phyloP scores from a whole-genome alignment of 2,329 filamentous ascomycete genomes.

The Penicillium expansum region DNA sequence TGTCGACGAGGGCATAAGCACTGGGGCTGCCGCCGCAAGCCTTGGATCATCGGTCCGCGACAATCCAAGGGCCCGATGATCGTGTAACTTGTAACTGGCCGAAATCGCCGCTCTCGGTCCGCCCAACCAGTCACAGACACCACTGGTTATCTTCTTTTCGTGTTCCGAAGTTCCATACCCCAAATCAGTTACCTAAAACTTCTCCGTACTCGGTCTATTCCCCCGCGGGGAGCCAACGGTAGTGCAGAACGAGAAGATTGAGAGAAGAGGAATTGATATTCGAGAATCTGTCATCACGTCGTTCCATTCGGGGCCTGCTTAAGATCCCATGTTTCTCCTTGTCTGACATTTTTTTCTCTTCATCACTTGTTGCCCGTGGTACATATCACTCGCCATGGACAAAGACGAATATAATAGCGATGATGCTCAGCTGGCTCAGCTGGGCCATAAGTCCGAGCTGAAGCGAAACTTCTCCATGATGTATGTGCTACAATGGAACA shows the following conservation, averaged over 20 bases:
- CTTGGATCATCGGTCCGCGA: too few relatives aligned
- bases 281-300: conserved; percentile 15
- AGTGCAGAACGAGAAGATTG: conserved; percentile 6
- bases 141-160: conserved; percentile 12
- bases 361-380: conserved; percentile 3
- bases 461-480: conserved; percentile 58
- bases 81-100: conserved; percentile 12
- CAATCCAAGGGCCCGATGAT: background rate
- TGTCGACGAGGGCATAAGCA: conserved; percentile 2
- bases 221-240: conserved; percentile 13
- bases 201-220: background rate
- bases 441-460: conserved; percentile 59
- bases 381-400: conserved; percentile 12
- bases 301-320: background rate
- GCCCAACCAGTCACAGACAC: conserved; percentile 8
- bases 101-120: conserved; percentile 13
- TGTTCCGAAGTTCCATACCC: conserved; percentile 4
- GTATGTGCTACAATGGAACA: conserved; percentile 22
- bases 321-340: background rate
- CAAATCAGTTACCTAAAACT: conserved; percentile 28
- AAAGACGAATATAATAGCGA: conserved; percentile 34
- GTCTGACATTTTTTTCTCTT: background rate
- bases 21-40: conserved; percentile 10
- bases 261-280: conserved; percentile 17
- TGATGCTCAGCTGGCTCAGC: conserved; percentile 51